Base-by-base conservation (phyloP, 306 rosid species). In the Cucumis hystrix region DNA sequence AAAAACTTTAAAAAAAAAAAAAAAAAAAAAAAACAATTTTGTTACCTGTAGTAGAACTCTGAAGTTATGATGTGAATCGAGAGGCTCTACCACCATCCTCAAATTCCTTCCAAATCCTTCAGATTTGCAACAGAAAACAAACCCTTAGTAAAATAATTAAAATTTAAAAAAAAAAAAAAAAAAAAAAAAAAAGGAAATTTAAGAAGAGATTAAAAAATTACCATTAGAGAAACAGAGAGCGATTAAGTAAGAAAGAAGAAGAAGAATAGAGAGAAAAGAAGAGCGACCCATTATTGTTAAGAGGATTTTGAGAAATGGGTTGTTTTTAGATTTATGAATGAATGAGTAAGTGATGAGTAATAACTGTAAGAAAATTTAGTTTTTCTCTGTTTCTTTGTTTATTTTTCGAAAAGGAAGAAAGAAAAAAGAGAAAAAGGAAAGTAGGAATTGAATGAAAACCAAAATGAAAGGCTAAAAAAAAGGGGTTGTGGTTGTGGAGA, bases 161-260 rank as follows among this genome's bases (percentile, higher is more conserved):
- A 63, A 33, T 63, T 63, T 16, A 64, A 64, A 18, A 1, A 64
- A 3, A 47, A 47, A 28, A 18, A 49, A 18, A 55, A 35, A 64
- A 64, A 18, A 1, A 64, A 3, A 47, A 47, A 28, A 18, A 49
- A 18, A 55, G 40, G 2, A 28, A 28, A 1, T 28, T 28, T 28
- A 28, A 28, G 30, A 28, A 28, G 30, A 28, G 51, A 78, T 60
- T 35, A 45, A 8, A 67, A 20, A 23, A n/a, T 1, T 83, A 94
- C 97, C 96, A 6, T 71, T 72, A 64, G 76, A 30, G 82, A 84
- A 85, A 71, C 82, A 79, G 81, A 88, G 92, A 68, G 85, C 71
- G 77, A 91, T 84, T 18, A 88, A 73, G 58, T 83, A 79, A 0
- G 86, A 82, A 78, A 89, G 51, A 20, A 87, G 30, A 28, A 28